Conservation (phyloP, 1,284 basidiomycete species). For the Moniliella sp. region DNA sequence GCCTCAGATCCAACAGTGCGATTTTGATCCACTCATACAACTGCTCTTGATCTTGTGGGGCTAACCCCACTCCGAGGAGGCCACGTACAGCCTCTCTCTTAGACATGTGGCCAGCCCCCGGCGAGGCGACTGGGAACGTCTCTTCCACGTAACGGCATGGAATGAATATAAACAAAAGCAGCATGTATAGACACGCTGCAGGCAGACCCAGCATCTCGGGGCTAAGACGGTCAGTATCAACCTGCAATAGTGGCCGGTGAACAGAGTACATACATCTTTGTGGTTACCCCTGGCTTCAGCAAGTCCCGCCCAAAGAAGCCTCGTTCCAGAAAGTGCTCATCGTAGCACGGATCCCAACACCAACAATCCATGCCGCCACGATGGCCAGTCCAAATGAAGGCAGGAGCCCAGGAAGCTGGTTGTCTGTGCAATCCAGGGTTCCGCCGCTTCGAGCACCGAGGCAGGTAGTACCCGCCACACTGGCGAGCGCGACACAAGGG, state of each 20-base stretch:
- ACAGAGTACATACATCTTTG: conserved; percentile 4
- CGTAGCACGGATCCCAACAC: conserved; percentile 7
- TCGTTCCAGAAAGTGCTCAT: conserved; percentile 12
- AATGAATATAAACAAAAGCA: conserved; percentile 41
- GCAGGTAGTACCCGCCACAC: no score
- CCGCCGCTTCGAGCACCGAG: no score
- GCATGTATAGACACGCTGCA: conserved; percentile 67
- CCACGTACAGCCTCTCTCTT: no score
- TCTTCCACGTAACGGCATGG: conserved; percentile 19
- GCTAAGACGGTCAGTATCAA: conserved; percentile 36
- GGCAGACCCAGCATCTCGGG: conserved; percentile 83
- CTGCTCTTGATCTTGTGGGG: no score
- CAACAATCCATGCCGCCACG: conserved; percentile 9
- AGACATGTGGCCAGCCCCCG: no score
- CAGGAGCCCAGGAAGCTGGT: conserved; percentile 10
- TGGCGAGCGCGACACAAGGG: not conserved
- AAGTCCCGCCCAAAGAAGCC: conserved; percentile 25
- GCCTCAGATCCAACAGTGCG: not conserved
- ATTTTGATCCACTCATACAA: no score
- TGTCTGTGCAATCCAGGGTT: no score
- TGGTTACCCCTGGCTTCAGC: conserved; percentile 9
- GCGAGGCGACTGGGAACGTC: not conserved
- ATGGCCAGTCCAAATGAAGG: conserved; percentile 9
- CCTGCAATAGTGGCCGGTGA: not conserved
- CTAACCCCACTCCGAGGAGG: no score